These are phyloP conservation scores for Suillus paluster DNA, from an alignment of 768 basidiomycete species.

Conservation along the genomic window DNA sequence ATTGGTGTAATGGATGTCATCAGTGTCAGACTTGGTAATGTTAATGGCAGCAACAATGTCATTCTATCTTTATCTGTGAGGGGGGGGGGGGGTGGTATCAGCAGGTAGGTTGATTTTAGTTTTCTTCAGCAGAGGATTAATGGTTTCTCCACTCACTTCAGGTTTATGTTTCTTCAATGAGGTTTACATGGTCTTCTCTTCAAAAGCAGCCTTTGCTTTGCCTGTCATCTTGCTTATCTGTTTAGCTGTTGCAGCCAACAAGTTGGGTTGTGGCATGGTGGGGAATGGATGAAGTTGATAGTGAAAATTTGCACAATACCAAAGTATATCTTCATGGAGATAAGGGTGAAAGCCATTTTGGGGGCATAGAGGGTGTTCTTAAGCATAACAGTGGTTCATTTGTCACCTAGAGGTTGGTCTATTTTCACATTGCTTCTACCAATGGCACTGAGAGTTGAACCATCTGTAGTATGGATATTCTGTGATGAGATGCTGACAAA, in stretches of 20 bases:
- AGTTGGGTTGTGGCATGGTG: not conserved
- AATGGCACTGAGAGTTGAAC: no score
- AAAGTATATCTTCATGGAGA: no score
- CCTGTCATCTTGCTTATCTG: not conserved
- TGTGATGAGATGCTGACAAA: no score
- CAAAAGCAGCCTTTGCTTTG: not conserved
- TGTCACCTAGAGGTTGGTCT: no score
- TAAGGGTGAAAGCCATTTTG: no score
- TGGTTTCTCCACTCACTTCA: not conserved
- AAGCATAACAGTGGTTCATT: no score
- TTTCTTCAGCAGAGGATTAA: not conserved
- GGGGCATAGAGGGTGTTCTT: no score
- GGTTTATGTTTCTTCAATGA: not conserved
- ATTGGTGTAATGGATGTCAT: not conserved
- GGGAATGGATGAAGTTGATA: not conserved
- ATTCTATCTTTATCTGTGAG: no score
- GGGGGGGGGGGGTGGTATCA: not conserved
- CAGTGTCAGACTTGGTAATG: not conserved
- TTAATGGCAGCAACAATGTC: not conserved
- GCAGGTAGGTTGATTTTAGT: not conserved
- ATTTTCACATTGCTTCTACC: no score
- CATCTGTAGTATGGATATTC: no score
- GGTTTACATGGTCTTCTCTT: not conserved
- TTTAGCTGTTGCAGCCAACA: not conserved
- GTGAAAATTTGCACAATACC: not conserved